Percentiles rank a stretch among this genome's conserved stretches.
These are phyloP conservation scores for Casuarina equisetifolia DNA, from an alignment of 306 rosid genomes.

Conservation along the genomic window DNA sequence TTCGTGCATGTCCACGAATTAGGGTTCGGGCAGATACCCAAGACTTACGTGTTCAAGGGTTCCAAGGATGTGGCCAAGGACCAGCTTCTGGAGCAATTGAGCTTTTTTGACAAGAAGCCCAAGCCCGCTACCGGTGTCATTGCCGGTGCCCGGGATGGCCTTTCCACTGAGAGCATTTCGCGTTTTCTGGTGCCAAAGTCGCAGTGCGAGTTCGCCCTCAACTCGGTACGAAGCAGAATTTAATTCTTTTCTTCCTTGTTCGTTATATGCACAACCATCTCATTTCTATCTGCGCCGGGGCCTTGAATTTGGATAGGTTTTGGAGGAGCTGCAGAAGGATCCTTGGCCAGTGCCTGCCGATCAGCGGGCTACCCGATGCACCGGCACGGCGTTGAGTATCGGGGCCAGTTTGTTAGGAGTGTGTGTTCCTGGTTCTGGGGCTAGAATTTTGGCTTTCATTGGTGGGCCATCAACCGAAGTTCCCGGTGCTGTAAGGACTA, in stretches of 20 bases:
- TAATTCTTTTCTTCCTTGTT: not conserved
- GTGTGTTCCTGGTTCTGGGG: conserved; percentile 94
- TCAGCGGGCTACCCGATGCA: conserved; percentile 80
- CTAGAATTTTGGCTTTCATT: conserved; percentile 86
- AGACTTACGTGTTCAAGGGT: conserved; percentile 79
- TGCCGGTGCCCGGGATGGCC: conserved; percentile 89
- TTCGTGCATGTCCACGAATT: conserved; percentile 84
- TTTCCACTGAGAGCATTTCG: conserved; percentile 69
- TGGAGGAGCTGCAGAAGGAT: conserved; percentile 96
- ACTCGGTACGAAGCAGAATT: conserved; percentile 52
- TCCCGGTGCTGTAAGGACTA: conserved; percentile 78
- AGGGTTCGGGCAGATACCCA: conserved; percentile 73
- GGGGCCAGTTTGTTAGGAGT: conserved; percentile 95
- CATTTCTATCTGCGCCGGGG: not conserved
- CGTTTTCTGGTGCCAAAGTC: conserved; percentile 80
- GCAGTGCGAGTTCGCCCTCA: conserved; percentile 77
- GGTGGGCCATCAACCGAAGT: conserved; percentile 99
- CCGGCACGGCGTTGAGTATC: conserved; percentile 78
- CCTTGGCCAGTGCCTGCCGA: conserved; percentile 87
- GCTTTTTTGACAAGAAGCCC: conserved; percentile 71
- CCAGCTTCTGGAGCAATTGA: conserved; percentile 86
- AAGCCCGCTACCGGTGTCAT: conserved; percentile 74
- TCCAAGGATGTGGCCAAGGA: conserved; percentile 77
- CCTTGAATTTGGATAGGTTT: conserved; percentile 42
- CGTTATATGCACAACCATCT: not conserved